These are phyloP conservation scores for Penicillium glabrum DNA, from an alignment of 2,329 filamentous ascomycete genomes.

Conservation along the genomic window DNA sequence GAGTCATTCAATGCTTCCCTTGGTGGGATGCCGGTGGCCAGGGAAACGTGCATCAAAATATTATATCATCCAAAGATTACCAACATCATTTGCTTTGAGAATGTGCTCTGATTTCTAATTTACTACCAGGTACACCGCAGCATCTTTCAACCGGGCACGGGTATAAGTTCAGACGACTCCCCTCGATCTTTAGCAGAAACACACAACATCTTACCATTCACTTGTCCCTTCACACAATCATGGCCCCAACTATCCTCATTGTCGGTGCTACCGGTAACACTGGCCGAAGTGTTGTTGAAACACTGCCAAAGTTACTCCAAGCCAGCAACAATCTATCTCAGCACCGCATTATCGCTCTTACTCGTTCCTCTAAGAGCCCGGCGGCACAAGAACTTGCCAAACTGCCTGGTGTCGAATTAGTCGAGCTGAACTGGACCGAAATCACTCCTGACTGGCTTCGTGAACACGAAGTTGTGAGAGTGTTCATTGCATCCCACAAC, in stretches of 20 bases:
- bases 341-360: constrained; percentile 33
- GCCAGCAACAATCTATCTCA: constrained; percentile 10
- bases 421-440: constrained; percentile 38
- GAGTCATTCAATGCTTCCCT: no score
- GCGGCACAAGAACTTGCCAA: constrained; percentile 27
- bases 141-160: no score
- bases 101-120: not conserved
- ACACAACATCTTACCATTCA: not conserved
- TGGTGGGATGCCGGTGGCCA: no score
- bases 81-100: not conserved
- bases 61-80: not conserved
- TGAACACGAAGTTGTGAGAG: constrained; percentile 34
- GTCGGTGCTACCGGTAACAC: constrained; percentile 43
- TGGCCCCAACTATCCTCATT: constrained; percentile 38
- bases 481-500: constrained; percentile 43
- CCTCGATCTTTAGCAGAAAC: not conserved
- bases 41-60: no score
- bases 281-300: constrained; percentile 28
- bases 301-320: constrained; percentile 24
- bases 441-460: constrained; percentile 45
- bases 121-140: not conserved
- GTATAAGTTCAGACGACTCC: not conserved
- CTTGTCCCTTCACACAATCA: constrained; percentile 3
- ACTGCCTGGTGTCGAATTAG: constrained; percentile 35
- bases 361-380: constrained; percentile 26